phyloP scores from a whole-genome alignment of 2,329 filamentous ascomycete species.

The Fusarium sarcochroum region DNA sequence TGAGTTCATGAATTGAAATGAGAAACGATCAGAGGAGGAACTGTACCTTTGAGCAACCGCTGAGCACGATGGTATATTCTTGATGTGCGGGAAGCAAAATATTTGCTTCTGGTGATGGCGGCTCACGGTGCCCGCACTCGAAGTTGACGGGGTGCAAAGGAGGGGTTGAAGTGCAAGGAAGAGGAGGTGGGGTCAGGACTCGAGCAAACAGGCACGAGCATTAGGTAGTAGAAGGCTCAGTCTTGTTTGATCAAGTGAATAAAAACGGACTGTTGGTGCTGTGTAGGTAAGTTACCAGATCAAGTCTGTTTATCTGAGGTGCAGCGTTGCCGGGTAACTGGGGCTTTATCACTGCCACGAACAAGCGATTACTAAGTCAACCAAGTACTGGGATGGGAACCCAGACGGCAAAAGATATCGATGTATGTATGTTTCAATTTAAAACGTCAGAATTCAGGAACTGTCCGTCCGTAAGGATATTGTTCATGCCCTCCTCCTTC shows the following conservation, averaged over 20 bases:
- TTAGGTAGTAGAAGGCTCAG: not conserved
- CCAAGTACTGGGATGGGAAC: no score
- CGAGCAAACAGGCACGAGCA: not conserved
- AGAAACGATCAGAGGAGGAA: not conserved
- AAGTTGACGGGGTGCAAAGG: not conserved
- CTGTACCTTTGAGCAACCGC: not conserved
- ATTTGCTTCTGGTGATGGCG: not conserved
- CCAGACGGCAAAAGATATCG: not conserved
- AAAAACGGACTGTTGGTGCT: not conserved
- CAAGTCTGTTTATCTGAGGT: not conserved
- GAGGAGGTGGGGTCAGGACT: not conserved
- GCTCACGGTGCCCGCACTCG: not conserved
- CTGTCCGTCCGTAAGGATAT: not conserved
- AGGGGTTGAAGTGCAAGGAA: not conserved
- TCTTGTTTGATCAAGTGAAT: not conserved
- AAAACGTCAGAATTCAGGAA: not conserved
- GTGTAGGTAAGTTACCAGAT: not conserved
- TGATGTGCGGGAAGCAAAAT: not conserved
- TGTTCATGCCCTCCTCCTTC: no score
- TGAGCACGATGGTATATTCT: not conserved
- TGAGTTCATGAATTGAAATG: not conserved
- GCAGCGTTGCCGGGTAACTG: constrained; percentile 25
- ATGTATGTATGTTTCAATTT: not conserved
- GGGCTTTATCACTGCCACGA: not conserved
- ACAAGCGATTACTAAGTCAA: not conserved